phyloP scores from a whole-genome alignment of 2,329 filamentous ascomycete genomes.

The Camptophora hylomeconis region DNA sequence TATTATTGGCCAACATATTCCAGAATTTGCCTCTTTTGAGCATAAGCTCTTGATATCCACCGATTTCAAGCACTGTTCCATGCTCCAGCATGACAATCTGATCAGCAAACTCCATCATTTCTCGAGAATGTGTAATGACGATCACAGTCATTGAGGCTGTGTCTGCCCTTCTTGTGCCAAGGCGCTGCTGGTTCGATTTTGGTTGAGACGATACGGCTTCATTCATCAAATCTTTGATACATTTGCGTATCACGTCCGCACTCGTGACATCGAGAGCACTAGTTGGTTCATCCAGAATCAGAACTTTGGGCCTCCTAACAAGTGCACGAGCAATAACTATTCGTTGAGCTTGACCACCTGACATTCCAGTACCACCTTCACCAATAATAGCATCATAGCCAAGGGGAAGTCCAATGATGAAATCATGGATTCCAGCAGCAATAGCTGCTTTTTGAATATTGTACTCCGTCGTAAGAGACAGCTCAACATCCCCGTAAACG shows the following conservation, averaged over 20 bases:
- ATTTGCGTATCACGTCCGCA: constrained; percentile 50
- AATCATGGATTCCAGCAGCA: constrained; percentile 56
- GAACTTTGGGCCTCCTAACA: constrained; percentile 53
- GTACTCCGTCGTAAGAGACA: constrained; percentile 34
- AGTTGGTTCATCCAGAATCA: constrained; percentile 81
- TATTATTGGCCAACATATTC: constrained; percentile 38
- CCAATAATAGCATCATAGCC: constrained; percentile 65
- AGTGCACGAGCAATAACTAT: constrained; percentile 71
- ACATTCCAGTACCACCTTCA: constrained; percentile 60
- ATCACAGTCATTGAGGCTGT: constrained; percentile 52
- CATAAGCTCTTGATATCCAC: constrained; percentile 50
- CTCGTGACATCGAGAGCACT: constrained; percentile 62
- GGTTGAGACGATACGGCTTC: constrained; percentile 5
- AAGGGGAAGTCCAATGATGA: constrained; percentile 56
- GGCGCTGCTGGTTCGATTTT: too few species aligned
- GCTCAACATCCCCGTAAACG: constrained; percentile 54
- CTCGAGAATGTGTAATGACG: constrained; percentile 65
- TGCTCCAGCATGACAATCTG: constrained; percentile 59
- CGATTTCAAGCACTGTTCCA: constrained; percentile 55
- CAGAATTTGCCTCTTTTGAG: constrained; percentile 20
- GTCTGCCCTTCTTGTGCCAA: constrained; percentile 10
- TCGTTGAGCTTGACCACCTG: constrained; percentile 72
- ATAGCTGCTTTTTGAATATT: constrained; percentile 42
- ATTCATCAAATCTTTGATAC: constrained; percentile 42
- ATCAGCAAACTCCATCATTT: constrained; percentile 78